Base-by-base conservation (phyloP, 805 yeast genomes). In the Cyberlindnera mrakii region DNA sequence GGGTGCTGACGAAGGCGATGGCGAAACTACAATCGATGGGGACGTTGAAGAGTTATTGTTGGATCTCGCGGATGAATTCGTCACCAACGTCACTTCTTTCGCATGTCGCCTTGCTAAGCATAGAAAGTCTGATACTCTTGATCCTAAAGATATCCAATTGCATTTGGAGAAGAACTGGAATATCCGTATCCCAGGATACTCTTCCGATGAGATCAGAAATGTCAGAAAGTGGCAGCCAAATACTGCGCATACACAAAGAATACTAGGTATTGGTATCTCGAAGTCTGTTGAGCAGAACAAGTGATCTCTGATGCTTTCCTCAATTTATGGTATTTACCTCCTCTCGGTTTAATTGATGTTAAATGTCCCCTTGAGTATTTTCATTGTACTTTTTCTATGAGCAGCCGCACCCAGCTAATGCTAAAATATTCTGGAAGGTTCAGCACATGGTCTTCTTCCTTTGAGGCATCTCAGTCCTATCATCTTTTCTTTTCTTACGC, bases 101-200 rank as follows among this genome's bases (percentile, higher is more conserved):
- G 96, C 98, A 1, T 91, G 98, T 60, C 77, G 95, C 42, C 71
- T 93, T 51, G 98, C 99, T 18, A 93, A 93, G 61, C 97, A 91
- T 59, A 75, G 99, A 53, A 88, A 86, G 58, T 78, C 87, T 6
- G 96, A 91, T 47, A 77, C 83, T 31, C 69, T 93, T 20, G 98
- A 91, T 51, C 87, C 85, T 14, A 80, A 80, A 53, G 99, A 93
- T 61, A 77, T 95, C 40, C 98, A 93, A 62, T 65, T 93, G 44
- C 96, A 93, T 62, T 70, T 93, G 54, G 96, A 89, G 55, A 77
- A 85, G 54, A 89, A 90, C 63, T 91, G 96, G 97, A 90, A 91
- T 62, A 87, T 93, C 43, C 78, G 95, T 53, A 77, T 91, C 27
- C 98, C 99, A 0, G 99, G 98, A 4, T 89, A 80, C 63, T 77